phyloP scores from a whole-genome alignment of 768 basidiomycete species.

The Leccinellum albellum region DNA sequence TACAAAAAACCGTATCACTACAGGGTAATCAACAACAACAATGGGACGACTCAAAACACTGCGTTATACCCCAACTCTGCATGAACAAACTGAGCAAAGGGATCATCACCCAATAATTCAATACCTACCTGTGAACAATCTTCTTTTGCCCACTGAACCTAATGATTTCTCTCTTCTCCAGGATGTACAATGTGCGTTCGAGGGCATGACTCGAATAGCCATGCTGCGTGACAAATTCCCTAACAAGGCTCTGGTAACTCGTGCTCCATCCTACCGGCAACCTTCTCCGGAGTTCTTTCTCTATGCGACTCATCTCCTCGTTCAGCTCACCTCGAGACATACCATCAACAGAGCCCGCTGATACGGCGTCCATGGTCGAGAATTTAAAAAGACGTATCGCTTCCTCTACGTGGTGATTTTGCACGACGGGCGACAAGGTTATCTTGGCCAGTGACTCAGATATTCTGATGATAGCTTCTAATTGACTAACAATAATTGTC shows the following conservation, averaged over 20 bases:
- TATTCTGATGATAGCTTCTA: slow-evolving; percentile 98
- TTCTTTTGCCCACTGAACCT: slow-evolving; percentile 65
- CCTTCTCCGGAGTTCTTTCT: slow-evolving; percentile 77
- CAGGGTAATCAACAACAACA: not conserved
- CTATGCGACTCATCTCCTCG: slow-evolving; percentile 89
- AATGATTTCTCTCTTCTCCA: slow-evolving; percentile 96
- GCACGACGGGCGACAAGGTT: slow-evolving; percentile 81
- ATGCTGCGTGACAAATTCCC: slow-evolving; percentile 92
- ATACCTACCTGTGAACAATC: slow-evolving; percentile 45
- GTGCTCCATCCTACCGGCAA: slow-evolving; percentile 96
- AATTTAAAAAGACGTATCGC: slow-evolving; percentile 97
- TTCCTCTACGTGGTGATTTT: slow-evolving; percentile 94
- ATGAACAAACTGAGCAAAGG: slow-evolving; percentile 2
- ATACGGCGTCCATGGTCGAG: slow-evolving; percentile 98
- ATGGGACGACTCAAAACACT: not conserved
- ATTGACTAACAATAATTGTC: slow-evolving; percentile 51
- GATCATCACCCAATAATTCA: not conserved
- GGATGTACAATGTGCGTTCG: slow-evolving; percentile 82
- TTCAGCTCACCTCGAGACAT: slow-evolving; percentile 87
- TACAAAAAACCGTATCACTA: not conserved
- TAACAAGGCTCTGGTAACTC: slow-evolving; percentile 87
- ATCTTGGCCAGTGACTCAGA: slow-evolving; percentile 96
- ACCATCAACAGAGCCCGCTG: slow-evolving; percentile 90
- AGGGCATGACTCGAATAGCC: slow-evolving; percentile 88
- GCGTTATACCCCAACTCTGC: slow-evolving; percentile 30